Base-by-base conservation (phyloP, 2,329 filamentous ascomycete genomes). In the Furcasterigmium furcatum region DNA sequence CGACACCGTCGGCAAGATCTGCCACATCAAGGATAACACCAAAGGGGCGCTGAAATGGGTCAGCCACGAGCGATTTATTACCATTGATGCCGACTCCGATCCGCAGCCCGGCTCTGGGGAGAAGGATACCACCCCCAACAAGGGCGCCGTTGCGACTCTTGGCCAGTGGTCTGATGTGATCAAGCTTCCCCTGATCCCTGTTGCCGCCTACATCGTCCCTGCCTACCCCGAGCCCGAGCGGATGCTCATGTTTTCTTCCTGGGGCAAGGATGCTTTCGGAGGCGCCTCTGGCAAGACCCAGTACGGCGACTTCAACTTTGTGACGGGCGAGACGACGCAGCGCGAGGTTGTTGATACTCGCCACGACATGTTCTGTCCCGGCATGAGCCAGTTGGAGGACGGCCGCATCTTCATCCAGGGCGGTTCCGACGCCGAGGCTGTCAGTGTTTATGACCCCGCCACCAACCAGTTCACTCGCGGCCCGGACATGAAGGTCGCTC, bases 281-380 rank as follows among this genome's bases (percentile, higher is more conserved):
- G 52, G 56, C 21, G 45, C 49, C 19, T 50, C 47, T 3, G 49
- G 49, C 22, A 45, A 34, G 47, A 51, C 49, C 32, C 54, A 56
- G 41, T 56, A 50, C 25, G 54, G 53, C 24, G 53, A 55, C 46
- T 56, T 51, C 43, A 49, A 56, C 44, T 53, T 52, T 35, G 50
- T 45, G 12, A 55, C 52, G 2, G 54, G 54, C 36, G 45, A 44
- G 66, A 48, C 65, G 10, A 57, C 61, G 18, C 39, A 60, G 19
- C 57, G 56, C 16, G 58, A 58, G 27, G 58, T 70, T 8, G 57
- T 62, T 36, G 56, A 74, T 47, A 78, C 72, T 0, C 52, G 66
- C 4, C 73, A 78, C 51, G 74, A 79, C 53, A 79, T 79, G 76
- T 79, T 79, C 51, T 80, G 77, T 53, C 76, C 78, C 0, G 79